Evolutionary conservation across 305 asterid genomes (phyloP), one percentile per base, ranked within the genome.

Genomic region (Fraxinus xanthoxyloides): DNA sequence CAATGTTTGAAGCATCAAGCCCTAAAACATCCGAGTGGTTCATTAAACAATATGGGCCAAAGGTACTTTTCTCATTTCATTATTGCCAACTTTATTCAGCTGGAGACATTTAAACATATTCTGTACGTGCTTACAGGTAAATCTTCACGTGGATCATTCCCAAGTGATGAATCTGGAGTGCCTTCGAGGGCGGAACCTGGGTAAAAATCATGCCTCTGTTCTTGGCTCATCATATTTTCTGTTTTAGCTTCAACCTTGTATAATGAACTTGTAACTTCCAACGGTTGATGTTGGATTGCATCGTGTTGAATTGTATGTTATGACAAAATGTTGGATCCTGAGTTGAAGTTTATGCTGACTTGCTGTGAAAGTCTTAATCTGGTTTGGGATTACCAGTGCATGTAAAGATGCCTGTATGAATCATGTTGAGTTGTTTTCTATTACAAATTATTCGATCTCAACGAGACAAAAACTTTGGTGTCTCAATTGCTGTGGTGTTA

Each of bases 131-230:
- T 79, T 84, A 10, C 85, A 95, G 99, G 98, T 93, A 51, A 95
- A 95, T 83, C 95, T 95, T 34, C 87, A 91, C 19, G 97, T 95
- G 86, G 98, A 94, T 85, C 98, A 92, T 84, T 93, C 97, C 77
- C 97, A 92, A 85, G 93, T 94, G 51, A 92, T 94, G 94, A 93
- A 91, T 80, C 87, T 95, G 85, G 99, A 95, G 90, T 94, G 99
- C 82, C 95, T 94, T 56, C 92, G 97, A 77, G 96, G 99, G 19
- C 81, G 92, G 72, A 91, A 90, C 86, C 90, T 95, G 80, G 97
- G 98, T 30, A 90, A 87, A 83, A 87, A 91, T 83, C 97, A 92
- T 81, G 83, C 88, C 5, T 94, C 97, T 56, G 87, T 95, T 86
- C 95, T 94, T 85, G 95, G 94, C 82, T 88, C 97, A 5, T 90